A percentile compares a stretch with the other conserved stretches of the same genome.
These are phyloP conservation scores for Podospora anserina DNA, from an alignment of 495 filamentous ascomycete genomes.

Conservation along the genomic window DNA sequence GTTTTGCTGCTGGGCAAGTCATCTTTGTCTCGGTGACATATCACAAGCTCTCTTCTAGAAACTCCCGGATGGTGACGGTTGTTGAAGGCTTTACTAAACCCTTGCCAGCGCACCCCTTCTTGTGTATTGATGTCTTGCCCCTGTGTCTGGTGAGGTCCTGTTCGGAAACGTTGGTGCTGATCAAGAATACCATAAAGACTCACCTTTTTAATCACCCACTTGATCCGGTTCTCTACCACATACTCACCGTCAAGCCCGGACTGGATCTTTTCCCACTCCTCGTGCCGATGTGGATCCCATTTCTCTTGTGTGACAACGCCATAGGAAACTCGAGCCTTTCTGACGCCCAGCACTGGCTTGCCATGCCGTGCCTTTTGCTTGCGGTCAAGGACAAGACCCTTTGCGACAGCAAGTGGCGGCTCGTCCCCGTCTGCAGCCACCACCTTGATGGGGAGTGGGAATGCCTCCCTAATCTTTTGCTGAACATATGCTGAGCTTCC, in stretches of 20 bases:
- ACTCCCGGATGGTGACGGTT: not conserved
- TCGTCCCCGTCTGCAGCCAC: not conserved
- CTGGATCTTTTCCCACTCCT: not conserved
- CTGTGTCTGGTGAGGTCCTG: not conserved
- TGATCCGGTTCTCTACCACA: not conserved
- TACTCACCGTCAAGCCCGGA: not conserved
- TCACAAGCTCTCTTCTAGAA: not conserved
- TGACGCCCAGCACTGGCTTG: not conserved
- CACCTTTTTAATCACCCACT: constrained; percentile 6
- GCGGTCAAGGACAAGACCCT: constrained; percentile 7
- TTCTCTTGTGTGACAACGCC: constrained; percentile 2
- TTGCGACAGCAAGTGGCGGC: constrained; percentile 1
- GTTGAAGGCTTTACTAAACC: constrained; percentile 1
- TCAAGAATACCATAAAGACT: not conserved
- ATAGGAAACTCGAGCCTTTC: constrained; percentile 1
- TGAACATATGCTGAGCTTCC: constrained; percentile 4
- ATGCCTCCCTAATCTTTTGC: not conserved
- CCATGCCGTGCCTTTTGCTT: not conserved
- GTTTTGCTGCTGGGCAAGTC: not conserved
- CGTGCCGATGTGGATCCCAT: not conserved
- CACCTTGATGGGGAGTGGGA: not conserved
- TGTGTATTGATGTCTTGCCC: not conserved
- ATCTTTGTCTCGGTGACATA: not conserved
- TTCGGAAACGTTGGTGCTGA: too few species aligned
- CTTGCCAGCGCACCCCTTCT: not conserved